These are phyloP conservation scores for Geum urbanum DNA, from an alignment of 306 rosid species.

Conservation along the genomic window DNA sequence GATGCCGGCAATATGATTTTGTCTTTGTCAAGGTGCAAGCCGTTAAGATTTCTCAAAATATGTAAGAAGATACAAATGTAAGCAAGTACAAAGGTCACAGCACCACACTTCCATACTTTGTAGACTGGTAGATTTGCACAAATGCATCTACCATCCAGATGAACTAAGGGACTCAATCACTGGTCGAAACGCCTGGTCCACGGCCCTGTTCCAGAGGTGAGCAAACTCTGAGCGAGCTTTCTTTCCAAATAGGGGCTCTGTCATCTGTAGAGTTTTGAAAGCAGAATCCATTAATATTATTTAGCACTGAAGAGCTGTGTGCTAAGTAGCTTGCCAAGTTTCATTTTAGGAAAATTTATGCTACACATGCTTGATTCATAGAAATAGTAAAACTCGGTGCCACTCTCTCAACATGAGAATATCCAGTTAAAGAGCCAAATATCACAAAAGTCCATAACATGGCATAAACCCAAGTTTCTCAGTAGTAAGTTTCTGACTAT, in stretches of 20 bases:
- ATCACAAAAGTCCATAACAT: background rate
- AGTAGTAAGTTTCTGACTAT: background rate
- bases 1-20: background rate
- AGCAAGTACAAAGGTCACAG: constrained; percentile 20
- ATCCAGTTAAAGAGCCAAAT: constrained; percentile 1
- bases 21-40: background rate
- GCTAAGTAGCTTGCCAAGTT: background rate
- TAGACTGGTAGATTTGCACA: constrained; percentile 5
- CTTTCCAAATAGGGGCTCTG: constrained; percentile 66
- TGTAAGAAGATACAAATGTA: constrained; percentile 16
- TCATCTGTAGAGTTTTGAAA: constrained; percentile 38
- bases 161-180: constrained; percentile 67
- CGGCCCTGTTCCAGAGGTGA: constrained; percentile 73
- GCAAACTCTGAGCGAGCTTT: constrained; percentile 57
- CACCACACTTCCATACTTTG: constrained; percentile 9
- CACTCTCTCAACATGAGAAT: background rate
- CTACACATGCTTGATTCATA: background rate
- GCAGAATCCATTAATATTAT: constrained; percentile 22
- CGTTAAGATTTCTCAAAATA: constrained; percentile 26
- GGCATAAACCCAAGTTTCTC: constrained; percentile 6
- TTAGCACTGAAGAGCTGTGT: constrained; percentile 17
- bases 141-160: constrained; percentile 74
- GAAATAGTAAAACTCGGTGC: background rate
- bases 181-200: constrained; percentile 72
- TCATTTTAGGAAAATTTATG: background rate